Conservation (phyloP, 768 basidiomycete species). For the Nidularia pulvinata region DNA sequence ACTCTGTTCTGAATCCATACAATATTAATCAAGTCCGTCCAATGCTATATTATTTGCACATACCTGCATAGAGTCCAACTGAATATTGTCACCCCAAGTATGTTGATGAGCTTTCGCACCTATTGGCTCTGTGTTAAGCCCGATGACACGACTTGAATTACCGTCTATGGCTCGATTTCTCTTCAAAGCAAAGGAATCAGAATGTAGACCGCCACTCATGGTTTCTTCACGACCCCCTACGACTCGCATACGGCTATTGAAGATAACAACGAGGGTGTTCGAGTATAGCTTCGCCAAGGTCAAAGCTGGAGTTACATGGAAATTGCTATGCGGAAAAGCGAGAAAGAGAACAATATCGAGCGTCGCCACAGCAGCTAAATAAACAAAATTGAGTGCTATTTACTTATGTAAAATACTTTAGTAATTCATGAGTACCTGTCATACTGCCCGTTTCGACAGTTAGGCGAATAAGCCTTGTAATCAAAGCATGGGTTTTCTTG, state of each 20-base stretch:
- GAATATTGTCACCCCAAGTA: not conserved
- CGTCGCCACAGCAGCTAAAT: slow-evolving; percentile 11
- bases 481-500: too few relatives aligned
- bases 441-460: too few relatives aligned
- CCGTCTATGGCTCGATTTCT: not conserved
- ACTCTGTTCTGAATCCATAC: too few relatives aligned
- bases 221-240: slow-evolving; percentile 11
- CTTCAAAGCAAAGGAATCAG: not conserved
- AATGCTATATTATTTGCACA: too few relatives aligned
- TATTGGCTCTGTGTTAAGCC: not conserved
- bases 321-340: slow-evolving; percentile 17
- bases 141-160: not conserved
- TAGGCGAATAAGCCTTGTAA: too few relatives aligned
- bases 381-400: not conserved
- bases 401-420: not conserved
- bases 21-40: too few relatives aligned
- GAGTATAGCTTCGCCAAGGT: slow-evolving; percentile 25
- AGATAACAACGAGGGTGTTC: slow-evolving; percentile 23
- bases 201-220: not conserved
- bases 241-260: slow-evolving; percentile 23
- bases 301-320: slow-evolving; percentile 17
- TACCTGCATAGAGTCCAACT: not conserved
- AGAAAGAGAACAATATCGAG: slow-evolving; percentile 21
- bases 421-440: not conserved
- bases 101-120: not conserved